These are phyloP conservation scores for Sideroxylon spinosum DNA, from an alignment of 179 eudicot species.

Conservation along the genomic window DNA sequence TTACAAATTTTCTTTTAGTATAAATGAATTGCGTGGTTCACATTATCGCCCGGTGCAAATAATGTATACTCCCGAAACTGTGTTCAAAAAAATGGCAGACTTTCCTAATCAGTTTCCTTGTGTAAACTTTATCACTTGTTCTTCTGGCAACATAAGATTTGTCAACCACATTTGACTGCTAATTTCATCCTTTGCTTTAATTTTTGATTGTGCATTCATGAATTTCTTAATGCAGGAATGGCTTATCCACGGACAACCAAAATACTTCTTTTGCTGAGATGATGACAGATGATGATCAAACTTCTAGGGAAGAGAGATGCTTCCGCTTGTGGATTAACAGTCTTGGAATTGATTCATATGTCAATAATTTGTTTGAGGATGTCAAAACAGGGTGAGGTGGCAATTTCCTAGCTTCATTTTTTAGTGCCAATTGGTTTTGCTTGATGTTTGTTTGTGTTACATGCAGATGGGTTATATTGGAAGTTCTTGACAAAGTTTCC, in stretches of 20 bases:
- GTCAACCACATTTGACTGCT: background rate
- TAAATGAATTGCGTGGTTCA: background rate
- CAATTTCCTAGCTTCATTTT: background rate
- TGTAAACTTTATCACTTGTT: background rate
- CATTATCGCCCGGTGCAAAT: background rate
- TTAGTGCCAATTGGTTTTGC: background rate
- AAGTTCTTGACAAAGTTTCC: constrained; percentile 70
- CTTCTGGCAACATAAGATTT: background rate
- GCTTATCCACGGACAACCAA: constrained; percentile 49
- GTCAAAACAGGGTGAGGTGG: constrained; percentile 43
- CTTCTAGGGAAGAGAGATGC: constrained; percentile 80
- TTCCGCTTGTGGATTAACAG: constrained; percentile 83
- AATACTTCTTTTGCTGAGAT: constrained; percentile 54
- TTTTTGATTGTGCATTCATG: background rate
- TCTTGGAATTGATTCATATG: constrained; percentile 60
- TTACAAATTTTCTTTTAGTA: background rate
- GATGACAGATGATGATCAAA: constrained; percentile 58
- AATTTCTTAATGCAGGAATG: constrained; percentile 48
- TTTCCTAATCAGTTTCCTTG: background rate
- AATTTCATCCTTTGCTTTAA: background rate
- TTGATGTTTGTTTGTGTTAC: constrained; percentile 14
- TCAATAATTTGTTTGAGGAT: constrained; percentile 77
- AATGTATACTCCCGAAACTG: background rate
- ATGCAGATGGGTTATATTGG: constrained; percentile 69
- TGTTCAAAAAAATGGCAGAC: background rate